Percentiles rank a stretch among this genome's conserved stretches.
Conservation (phyloP, 805 yeast species). For the Saccharomycopsis fodiens region DNA sequence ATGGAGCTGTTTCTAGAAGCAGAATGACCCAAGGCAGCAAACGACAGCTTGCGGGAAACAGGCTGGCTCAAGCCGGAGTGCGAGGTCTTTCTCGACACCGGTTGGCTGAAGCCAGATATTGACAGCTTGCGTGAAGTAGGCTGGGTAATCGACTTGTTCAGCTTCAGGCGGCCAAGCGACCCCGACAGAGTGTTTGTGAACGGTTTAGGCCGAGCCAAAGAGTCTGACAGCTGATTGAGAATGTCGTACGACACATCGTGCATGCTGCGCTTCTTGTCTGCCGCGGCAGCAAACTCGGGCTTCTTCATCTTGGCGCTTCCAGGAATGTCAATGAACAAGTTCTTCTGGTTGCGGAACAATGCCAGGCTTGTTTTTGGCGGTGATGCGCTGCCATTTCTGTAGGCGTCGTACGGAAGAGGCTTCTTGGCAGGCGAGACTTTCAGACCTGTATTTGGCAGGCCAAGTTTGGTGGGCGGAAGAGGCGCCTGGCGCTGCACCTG, state of each 20-base stretch:
- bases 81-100: not conserved
- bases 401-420: constrained; percentile 1
- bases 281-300: not conserved
- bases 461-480: constrained; percentile 4
- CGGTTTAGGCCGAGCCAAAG: not conserved
- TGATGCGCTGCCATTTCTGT: not conserved
- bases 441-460: not conserved
- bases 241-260: constrained; percentile 14
- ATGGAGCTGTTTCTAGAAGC: not conserved
- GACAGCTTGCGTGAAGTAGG: no score
- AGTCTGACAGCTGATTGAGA: not conserved
- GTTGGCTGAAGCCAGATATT: not conserved
- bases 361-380: constrained; percentile 1
- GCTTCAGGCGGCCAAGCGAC: not conserved
- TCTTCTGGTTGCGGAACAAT: constrained; percentile 6
- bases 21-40: no score
- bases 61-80: no score
- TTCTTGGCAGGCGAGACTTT: not conserved
- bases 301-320: not conserved
- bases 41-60: not conserved
- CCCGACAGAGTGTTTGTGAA: not conserved
- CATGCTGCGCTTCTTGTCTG: constrained; percentile 10
- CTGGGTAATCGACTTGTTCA: not conserved
- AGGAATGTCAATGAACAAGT: constrained; percentile 12
- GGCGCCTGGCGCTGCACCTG: constrained; percentile 18